These are phyloP conservation scores for Salvia sclarea DNA, from an alignment of 305 asterid species.

Conservation along the genomic window DNA sequence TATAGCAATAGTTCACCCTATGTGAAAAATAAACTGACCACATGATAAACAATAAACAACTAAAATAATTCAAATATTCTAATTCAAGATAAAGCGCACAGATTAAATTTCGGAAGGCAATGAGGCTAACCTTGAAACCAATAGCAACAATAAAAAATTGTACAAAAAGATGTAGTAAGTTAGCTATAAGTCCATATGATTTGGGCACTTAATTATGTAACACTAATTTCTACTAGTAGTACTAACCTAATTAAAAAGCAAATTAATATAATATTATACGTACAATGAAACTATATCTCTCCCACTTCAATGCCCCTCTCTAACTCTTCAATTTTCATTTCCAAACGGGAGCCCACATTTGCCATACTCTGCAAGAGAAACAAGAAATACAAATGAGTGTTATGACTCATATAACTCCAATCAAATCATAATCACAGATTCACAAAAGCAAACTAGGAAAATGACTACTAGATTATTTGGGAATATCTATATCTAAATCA, in stretches of 20 bases:
- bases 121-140: background rate
- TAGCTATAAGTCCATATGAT: conserved; percentile 15
- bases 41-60: background rate
- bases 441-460: background rate
- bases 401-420: too few relatives aligned
- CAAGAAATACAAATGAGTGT: background rate
- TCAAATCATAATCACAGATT: too few relatives aligned
- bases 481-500: too few relatives aligned
- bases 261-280: conserved; percentile 10
- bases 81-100: background rate
- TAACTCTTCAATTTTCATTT: conserved; percentile 42
- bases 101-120: background rate
- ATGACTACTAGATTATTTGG: too few relatives aligned
- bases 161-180: conserved; percentile 3
- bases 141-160: conserved; percentile 7
- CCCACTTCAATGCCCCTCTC: background rate
- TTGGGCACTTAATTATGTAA: background rate
- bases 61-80: background rate
- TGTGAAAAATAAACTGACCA: too few relatives aligned
- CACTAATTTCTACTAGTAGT: conserved; percentile 24
- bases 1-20: too few relatives aligned
- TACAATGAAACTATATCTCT: conserved; percentile 12
- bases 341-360: conserved; percentile 64
- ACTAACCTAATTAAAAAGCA: conserved; percentile 9
- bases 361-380: conserved; percentile 53